phyloP scores from a whole-genome alignment of 768 basidiomycete genomes.

The Lentinus tigrinus region DNA sequence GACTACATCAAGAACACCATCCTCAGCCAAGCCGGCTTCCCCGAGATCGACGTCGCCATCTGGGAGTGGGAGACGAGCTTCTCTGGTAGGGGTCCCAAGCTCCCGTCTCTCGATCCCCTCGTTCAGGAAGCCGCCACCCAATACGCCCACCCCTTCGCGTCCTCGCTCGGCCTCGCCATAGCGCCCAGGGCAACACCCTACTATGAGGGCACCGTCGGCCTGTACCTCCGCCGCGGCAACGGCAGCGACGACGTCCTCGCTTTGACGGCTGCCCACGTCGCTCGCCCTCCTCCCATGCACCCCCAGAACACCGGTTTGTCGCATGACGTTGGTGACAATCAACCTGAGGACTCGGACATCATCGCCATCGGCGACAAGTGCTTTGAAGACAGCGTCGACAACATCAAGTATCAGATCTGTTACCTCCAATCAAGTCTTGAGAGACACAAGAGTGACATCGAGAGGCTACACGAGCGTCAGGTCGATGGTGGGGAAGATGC shows the following conservation, averaged over 20 bases:
- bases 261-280: conserved; percentile 33
- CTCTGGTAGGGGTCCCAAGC: conserved; percentile 26
- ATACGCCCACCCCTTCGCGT: conserved; percentile 33
- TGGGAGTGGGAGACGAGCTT: conserved; percentile 30
- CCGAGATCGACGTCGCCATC: conserved; percentile 35
- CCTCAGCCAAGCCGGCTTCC: conserved; percentile 28
- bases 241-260: conserved; percentile 27
- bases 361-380: conserved; percentile 29
- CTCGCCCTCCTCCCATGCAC: conserved; percentile 30
- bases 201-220: conserved; percentile 36
- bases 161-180: conserved; percentile 37
- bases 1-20: conserved; percentile 23
- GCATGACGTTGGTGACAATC: conserved; percentile 17
- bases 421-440: no score
- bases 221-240: conserved; percentile 33
- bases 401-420: no score
- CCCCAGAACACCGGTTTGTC: conserved; percentile 22
- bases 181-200: conserved; percentile 31
- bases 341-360: conserved; percentile 34
- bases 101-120: conserved; percentile 27
- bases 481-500: conserved; percentile 26
- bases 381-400: conserved; percentile 25
- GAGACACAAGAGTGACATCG: no score
- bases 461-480: conserved; percentile 30
- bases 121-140: conserved; percentile 24